These are phyloP conservation scores for Fusarium nematophilum DNA, from an alignment of 2,329 filamentous ascomycete genomes.

Conservation along the genomic window DNA sequence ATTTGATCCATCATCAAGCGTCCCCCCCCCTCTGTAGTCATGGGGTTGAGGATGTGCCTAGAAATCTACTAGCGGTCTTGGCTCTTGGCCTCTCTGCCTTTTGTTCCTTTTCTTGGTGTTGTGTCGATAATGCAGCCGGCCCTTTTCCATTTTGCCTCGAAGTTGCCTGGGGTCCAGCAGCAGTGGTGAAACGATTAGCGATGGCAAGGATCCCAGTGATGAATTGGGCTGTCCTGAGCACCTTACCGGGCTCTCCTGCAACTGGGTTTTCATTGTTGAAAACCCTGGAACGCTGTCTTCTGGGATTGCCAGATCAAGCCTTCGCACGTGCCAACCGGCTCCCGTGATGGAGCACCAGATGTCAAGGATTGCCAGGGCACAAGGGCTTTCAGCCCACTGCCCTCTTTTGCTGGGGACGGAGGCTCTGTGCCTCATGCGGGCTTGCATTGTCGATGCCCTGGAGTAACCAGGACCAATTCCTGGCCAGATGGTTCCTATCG, in stretches of 20 bases:
- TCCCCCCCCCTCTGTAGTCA: constrained; percentile 8
- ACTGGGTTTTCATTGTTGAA: constrained; percentile 12
- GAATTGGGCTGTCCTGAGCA: constrained; percentile 10
- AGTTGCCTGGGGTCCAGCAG: neutral
- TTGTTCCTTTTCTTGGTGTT: neutral
- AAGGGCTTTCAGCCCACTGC: neutral
- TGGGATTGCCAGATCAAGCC: constrained; percentile 24
- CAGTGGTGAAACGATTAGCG: constrained; percentile 8
- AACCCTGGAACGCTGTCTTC: constrained; percentile 13
- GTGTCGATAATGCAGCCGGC: constrained; percentile 2
- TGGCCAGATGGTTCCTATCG: neutral
- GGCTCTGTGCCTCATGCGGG: neutral
- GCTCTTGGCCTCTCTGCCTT: constrained; percentile 16
- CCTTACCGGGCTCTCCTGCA: constrained; percentile 15
- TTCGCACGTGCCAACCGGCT: constrained; percentile 40
- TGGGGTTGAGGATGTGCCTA: constrained; percentile 18
- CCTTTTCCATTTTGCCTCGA: neutral
- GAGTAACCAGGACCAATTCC: too few species aligned
- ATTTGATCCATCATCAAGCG: constrained; percentile 30
- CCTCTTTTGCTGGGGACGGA: neutral
- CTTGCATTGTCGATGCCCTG: too few species aligned
- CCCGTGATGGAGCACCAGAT: constrained; percentile 18
- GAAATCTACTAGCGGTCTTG: constrained; percentile 17
- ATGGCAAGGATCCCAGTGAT: constrained; percentile 20
- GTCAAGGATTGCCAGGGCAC: constrained; percentile 17